These are phyloP conservation scores for Sorghum bicolor DNA, from an alignment of 176 grass and related monocot species.

Conservation along the genomic window DNA sequence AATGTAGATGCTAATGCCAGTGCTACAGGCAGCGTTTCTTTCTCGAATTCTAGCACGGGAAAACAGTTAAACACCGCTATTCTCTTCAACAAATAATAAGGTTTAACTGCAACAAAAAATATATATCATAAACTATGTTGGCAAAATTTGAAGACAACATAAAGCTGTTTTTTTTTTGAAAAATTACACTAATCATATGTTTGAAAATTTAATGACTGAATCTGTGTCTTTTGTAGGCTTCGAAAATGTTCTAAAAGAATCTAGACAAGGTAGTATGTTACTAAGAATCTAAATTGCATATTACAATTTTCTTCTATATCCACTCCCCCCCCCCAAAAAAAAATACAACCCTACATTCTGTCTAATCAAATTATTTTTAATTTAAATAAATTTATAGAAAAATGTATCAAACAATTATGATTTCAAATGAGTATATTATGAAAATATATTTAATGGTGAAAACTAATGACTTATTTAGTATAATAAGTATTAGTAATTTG, in stretches of 20 bases:
- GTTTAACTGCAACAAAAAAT: background rate
- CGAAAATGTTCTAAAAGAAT: background rate
- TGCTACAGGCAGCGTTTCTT: conserved; percentile 7
- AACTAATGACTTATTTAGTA: background rate
- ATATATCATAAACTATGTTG: background rate
- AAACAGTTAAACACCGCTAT: background rate
- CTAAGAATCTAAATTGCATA: too few species aligned
- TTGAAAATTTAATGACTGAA: background rate
- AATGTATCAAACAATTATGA: background rate
- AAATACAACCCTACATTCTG: background rate
- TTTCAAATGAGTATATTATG: background rate
- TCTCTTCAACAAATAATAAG: background rate
- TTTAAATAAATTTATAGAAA: background rate
- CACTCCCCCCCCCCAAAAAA: background rate
- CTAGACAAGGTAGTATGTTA: background rate
- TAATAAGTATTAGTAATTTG: background rate
- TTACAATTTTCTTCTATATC: background rate
- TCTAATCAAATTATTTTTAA: background rate
- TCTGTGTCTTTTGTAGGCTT: background rate
- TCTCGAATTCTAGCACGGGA: background rate
- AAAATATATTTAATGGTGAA: background rate
- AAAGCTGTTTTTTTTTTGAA: background rate
- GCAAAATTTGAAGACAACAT: background rate
- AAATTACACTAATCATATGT: background rate
- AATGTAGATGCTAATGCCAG: background rate